Conservation (phyloP, 2,329 filamentous ascomycete species). For the Colletotrichum chrysophilum region DNA sequence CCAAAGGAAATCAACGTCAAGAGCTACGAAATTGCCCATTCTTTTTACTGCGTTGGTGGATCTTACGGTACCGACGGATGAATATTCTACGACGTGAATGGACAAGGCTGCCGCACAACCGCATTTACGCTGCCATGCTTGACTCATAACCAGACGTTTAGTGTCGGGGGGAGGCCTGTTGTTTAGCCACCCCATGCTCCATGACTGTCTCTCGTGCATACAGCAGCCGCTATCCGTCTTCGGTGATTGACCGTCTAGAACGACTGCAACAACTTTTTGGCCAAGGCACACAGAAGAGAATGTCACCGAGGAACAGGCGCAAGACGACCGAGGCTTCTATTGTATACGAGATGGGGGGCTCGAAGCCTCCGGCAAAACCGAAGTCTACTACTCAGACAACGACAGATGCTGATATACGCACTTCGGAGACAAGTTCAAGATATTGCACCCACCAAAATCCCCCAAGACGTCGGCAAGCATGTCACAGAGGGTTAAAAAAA, state of each 20-base stretch:
- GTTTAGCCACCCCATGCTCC: slow-evolving; percentile 13
- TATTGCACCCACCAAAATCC: not conserved
- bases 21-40: not conserved
- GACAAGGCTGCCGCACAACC: slow-evolving; percentile 17
- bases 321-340: not conserved
- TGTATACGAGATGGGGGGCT: not conserved
- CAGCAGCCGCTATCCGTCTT: not conserved
- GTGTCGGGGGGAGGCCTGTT: slow-evolving; percentile 15
- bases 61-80: slow-evolving; percentile 4
- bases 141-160: slow-evolving; percentile 16
- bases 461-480: not conserved
- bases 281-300: not conserved
- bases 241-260: slow-evolving; percentile 14
- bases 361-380: not conserved
- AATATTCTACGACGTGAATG: slow-evolving; percentile 6
- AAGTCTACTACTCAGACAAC: not conserved
- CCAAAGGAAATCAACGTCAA: slow-evolving; percentile 1
- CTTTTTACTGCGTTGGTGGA: not conserved
- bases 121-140: slow-evolving; percentile 11
- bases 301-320: not conserved
- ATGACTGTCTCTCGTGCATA: not conserved
- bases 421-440: not conserved
- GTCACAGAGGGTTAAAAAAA: not conserved
- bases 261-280: not conserved
- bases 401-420: not conserved